Conservation (phyloP, 768 basidiomycete genomes). For the Lentinula boryana region DNA sequence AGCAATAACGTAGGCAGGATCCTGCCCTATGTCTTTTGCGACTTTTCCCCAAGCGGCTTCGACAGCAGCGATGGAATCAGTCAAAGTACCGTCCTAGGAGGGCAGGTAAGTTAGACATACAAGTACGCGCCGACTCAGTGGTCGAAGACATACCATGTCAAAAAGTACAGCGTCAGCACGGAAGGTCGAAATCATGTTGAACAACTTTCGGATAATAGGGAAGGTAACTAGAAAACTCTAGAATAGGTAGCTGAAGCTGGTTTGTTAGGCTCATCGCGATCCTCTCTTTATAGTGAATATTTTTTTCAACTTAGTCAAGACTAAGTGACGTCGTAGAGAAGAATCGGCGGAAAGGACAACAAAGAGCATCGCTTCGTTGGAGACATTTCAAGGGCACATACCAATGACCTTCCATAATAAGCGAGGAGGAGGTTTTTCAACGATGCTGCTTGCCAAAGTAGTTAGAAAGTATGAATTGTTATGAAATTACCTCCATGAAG, state of each 20-base stretch:
- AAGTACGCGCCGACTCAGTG: neutral
- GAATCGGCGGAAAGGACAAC: neutral
- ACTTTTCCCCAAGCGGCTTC: conserved; percentile 75
- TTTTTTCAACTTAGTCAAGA: neutral
- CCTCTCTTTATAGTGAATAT: neutral
- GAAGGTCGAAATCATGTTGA: conserved; percentile 27
- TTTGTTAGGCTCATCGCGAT: neutral
- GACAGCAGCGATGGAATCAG: conserved; percentile 68
- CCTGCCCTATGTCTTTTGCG: conserved; percentile 61
- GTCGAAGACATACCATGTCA: conserved; percentile 48
- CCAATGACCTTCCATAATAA: neutral
- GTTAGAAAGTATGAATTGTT: neutral
- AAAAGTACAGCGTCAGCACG: conserved; percentile 56
- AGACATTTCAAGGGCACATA: neutral
- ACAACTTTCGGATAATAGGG: too few species aligned
- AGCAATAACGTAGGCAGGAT: conserved; percentile 61
- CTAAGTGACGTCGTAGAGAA: neutral
- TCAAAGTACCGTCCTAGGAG: conserved; percentile 60
- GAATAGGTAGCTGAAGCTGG: neutral
- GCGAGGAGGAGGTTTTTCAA: neutral
- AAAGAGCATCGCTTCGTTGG: neutral
- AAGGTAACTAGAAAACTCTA: too few species aligned
- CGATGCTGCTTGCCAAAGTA: neutral
- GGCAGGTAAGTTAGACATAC: conserved; percentile 18
- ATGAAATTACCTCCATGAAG: neutral